Evolutionary conservation across 768 basidiomycete species (phyloP), one percentile per base, ranked within the genome.

Genomic region (Lyophyllum shimeji): DNA sequence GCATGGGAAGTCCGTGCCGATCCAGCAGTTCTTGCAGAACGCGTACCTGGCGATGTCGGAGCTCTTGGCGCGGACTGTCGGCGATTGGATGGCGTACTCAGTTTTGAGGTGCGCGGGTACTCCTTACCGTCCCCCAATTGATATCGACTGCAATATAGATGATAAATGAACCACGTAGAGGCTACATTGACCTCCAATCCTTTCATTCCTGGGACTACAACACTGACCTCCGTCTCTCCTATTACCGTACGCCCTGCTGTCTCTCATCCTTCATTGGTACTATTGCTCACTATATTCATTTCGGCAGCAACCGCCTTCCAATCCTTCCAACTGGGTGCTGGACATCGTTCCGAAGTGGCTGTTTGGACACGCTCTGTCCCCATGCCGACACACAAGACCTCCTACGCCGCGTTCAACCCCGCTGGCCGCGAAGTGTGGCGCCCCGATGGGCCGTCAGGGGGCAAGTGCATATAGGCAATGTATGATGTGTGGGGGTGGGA

Each of bases 401-500:
- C 80, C 0, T 69, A 76, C 20, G 78, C 74, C 4, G 67, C 87
- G 1, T 75, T 93, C 15, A 93, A 95, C 64, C 66, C 81, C 0
- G 67, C 75, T 0, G 77, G 82, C 8, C 74, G 74, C 43, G 85
- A 82, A 25, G 87, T 82, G 0, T 95, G 93, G 94, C 76, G 77
- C 13, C 65, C 69, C 5, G 85, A 90, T 63, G 91, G 93, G 0
- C 91, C 93, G 12, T 90, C 87, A 0, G 50, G 67, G 58, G 85
- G 87, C 13, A 68, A 78, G 55, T 97, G 95, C 65, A 61, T 95
- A 3, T 96, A 95, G 95, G 87, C 91, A 63, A 81, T 87, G 74
- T 94, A 98, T 60, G 92, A 90, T 17, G 91, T 98, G 3, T 99
- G 97, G 96, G 83, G 85, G 0, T 98, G 89, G 87, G 89, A 93